phyloP scores from a whole-genome alignment of 2,329 filamentous ascomycete species.

The Clarireedia homoeocarpa region DNA sequence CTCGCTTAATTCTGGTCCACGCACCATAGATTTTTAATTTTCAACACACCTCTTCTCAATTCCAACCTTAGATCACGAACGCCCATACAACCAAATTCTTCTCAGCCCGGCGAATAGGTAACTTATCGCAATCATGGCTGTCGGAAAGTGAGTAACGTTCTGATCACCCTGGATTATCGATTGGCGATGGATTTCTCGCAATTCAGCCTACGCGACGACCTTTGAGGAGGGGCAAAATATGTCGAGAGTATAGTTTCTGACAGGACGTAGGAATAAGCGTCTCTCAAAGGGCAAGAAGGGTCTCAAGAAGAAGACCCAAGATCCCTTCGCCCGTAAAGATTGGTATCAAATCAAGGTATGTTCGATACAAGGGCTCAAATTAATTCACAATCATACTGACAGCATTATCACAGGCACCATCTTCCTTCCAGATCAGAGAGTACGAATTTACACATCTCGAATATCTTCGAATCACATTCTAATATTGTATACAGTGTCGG shows the following conservation, averaged over 20 bases:
- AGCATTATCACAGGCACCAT: conserved; percentile 59
- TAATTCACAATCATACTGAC: conserved; percentile 21
- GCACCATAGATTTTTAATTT: conserved; percentile 7
- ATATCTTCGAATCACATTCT: conserved; percentile 24
- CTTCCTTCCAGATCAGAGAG: conserved; percentile 94
- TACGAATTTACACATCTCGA: conserved; percentile 38
- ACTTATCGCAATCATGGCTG: conserved; percentile 66
- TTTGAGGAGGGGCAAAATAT: conserved; percentile 18
- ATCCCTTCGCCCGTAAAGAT: conserved; percentile 98
- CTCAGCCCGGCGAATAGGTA: conserved; percentile 25
- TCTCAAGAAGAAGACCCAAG: conserved; percentile 97
- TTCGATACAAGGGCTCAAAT: conserved; percentile 7
- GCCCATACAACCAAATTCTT: conserved; percentile 11
- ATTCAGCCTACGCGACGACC: neutral
- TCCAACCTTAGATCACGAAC: conserved; percentile 8
- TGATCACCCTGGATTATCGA: conserved; percentile 3
- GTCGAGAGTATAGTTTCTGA: conserved; percentile 21
- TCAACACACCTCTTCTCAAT: neutral
- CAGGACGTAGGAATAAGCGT: conserved; percentile 82
- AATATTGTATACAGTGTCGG: conserved; percentile 66
- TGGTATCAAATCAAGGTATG: conserved; percentile 95
- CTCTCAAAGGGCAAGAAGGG: conserved; percentile 99
- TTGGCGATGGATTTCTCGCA: conserved; percentile 4
- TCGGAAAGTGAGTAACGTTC: conserved; percentile 59
- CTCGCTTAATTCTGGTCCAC: conserved; percentile 10